A percentile compares a stretch with the other conserved stretches of the same genome.
phyloP scores from a whole-genome alignment of 1,284 basidiomycete genomes.

The Malassezia nana region DNA sequence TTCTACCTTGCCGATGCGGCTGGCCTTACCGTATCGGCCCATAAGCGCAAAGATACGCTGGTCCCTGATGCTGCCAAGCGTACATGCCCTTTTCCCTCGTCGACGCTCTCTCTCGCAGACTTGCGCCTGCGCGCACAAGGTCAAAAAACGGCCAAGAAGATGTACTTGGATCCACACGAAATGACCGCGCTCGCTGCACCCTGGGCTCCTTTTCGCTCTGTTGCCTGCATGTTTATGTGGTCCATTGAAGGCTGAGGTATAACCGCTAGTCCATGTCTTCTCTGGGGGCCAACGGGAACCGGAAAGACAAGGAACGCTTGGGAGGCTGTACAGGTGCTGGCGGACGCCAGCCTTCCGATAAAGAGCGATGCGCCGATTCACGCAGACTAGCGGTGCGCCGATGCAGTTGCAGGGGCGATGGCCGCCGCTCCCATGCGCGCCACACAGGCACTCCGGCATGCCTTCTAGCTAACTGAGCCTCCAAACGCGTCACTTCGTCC shows the following conservation, averaged over 20 bases:
- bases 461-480: background rate
- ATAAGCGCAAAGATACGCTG: conserved; percentile 23
- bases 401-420: background rate
- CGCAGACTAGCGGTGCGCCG: conserved; percentile 1
- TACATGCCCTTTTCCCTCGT: conserved; percentile 14
- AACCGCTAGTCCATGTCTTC: background rate
- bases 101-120: conserved; percentile 12
- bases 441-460: background rate
- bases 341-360: background rate
- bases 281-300: background rate
- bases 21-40: conserved; percentile 26
- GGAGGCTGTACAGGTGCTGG: background rate
- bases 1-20: conserved; percentile 29
- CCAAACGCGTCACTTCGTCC: background rate
- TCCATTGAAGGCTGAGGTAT: conserved; percentile 22
- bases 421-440: background rate
- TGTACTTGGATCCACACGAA: conserved; percentile 39
- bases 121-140: conserved; percentile 31
- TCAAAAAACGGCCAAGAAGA: conserved; percentile 39
- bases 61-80: background rate
- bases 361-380: background rate
- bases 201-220: conserved; percentile 39
- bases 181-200: conserved; percentile 34
- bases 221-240: conserved; percentile 43
- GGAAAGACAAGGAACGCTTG: background rate